Conservation (phyloP, 2,329 filamentous ascomycete species). For the Diatrype stigma region DNA sequence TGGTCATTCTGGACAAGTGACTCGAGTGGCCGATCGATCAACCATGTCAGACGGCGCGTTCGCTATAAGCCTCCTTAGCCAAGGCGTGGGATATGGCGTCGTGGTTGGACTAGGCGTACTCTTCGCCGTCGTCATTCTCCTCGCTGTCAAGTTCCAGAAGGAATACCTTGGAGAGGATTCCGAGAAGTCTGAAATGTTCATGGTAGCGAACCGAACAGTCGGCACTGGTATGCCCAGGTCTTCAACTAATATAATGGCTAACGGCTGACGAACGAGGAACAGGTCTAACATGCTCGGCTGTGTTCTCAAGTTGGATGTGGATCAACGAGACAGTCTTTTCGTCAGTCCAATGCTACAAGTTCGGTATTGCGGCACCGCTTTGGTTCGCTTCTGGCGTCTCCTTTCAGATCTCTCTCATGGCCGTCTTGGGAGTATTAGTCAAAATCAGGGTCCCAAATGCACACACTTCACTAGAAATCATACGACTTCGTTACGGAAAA, state of each 20-base stretch:
- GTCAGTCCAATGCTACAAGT: constrained; percentile 20
- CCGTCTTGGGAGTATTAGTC: constrained; percentile 41
- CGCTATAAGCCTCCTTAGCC: constrained; percentile 21
- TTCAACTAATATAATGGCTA: not conserved
- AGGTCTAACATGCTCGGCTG: constrained; percentile 26
- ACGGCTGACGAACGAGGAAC: not conserved
- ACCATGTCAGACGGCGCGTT: not conserved
- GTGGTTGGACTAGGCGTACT: constrained; percentile 43
- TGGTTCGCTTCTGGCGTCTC: constrained; percentile 20
- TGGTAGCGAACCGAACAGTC: constrained; percentile 31
- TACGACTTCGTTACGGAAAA: constrained; percentile 42
- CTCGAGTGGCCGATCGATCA: too few species aligned
- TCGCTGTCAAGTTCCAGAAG: constrained; percentile 41
- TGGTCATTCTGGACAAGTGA: too few species aligned
- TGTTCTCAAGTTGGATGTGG: constrained; percentile 36
- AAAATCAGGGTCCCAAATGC: constrained; percentile 47
- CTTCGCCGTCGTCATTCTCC: constrained; percentile 43
- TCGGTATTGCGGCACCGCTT: constrained; percentile 25
- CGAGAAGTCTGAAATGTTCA: constrained; percentile 41
- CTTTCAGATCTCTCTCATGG: constrained; percentile 48
- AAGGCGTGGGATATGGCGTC: constrained; percentile 39
- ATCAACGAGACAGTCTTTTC: constrained; percentile 38
- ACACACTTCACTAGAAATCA: constrained; percentile 47
- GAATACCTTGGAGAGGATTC: constrained; percentile 37
- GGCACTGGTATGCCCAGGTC: constrained; percentile 10